Conservation (phyloP, 2,329 filamentous ascomycete species). For the Verticillium albo-atrum region DNA sequence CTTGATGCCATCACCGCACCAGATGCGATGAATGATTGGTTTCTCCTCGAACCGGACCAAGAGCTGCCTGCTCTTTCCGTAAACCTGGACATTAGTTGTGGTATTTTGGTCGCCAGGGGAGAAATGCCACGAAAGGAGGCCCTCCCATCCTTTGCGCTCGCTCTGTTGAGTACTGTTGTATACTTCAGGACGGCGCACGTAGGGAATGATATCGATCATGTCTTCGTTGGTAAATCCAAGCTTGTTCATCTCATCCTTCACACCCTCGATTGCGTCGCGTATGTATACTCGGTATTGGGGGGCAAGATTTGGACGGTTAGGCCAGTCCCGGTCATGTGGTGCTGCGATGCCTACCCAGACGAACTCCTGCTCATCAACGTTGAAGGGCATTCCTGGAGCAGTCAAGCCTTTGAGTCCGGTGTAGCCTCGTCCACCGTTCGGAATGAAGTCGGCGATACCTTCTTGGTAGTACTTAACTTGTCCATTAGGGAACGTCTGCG, state of each 20-base stretch:
- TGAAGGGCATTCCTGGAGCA: neutral
- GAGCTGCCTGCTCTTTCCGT: neutral
- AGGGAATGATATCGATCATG: neutral
- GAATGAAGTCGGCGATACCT: constrained; percentile 3
- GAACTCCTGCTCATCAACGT: constrained; percentile 2
- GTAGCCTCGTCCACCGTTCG: neutral
- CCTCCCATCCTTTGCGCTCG: neutral
- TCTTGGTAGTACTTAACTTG: constrained; percentile 4
- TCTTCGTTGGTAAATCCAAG: neutral
- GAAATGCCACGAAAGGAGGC: constrained; percentile 2
- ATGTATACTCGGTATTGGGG: constrained; percentile 2
- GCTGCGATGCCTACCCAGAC: constrained; percentile 7
- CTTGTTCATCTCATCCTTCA: neutral
- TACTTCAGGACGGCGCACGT: neutral
- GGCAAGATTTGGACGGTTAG: neutral
- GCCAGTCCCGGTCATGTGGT: neutral
- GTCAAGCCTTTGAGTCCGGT: constrained; percentile 1
- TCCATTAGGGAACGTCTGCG: neutral
- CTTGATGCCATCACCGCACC: neutral
- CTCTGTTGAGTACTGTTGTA: neutral
- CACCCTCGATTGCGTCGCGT: neutral
- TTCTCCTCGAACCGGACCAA: neutral
- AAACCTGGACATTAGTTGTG: neutral
- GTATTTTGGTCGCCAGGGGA: neutral
- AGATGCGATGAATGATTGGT: neutral